phyloP scores from a whole-genome alignment of 2,329 filamentous ascomycete species.

The Aspergillus oerlinghausenensis region DNA sequence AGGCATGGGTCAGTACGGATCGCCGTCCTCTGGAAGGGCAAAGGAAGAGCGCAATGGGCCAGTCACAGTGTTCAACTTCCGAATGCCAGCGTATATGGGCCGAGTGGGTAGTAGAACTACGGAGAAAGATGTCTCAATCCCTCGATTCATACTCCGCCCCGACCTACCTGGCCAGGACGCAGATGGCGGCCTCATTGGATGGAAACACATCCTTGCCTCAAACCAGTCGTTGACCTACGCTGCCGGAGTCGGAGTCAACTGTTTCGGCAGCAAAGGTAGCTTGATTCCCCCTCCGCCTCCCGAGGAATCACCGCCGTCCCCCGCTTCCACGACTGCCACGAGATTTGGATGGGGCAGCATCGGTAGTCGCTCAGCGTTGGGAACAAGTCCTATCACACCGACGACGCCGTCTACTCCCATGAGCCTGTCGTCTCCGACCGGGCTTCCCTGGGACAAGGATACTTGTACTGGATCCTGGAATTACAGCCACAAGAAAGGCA shows the following conservation, averaged over 20 bases:
- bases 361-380: conserved; percentile 26
- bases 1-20: conserved; percentile 31
- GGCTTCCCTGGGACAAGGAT: conserved; percentile 38
- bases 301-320: conserved; percentile 27
- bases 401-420: conserved; percentile 29
- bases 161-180: conserved; percentile 40
- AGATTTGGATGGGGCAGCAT: conserved; percentile 35
- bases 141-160: conserved; percentile 38
- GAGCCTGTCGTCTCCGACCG: conserved; percentile 21
- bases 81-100: conserved; percentile 41
- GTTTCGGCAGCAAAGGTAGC: conserved; percentile 24
- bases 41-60: conserved; percentile 25
- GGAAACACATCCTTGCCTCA: conserved; percentile 41
- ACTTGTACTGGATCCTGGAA: conserved; percentile 44
- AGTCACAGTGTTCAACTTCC: conserved; percentile 37
- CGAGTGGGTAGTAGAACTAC: conserved; percentile 25
- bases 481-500: conserved; percentile 33
- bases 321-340: conserved; percentile 26
- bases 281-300: conserved; percentile 13
- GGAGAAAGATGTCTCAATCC: conserved; percentile 28
- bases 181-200: conserved; percentile 42
- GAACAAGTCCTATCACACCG: conserved; percentile 28
- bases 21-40: conserved; percentile 23
- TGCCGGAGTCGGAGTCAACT: conserved; percentile 30
- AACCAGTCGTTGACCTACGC: conserved; percentile 38